Evolutionary conservation across 2,329 filamentous ascomycete species (phyloP).

Genomic region (Dichotomopilus funicola): DNA sequence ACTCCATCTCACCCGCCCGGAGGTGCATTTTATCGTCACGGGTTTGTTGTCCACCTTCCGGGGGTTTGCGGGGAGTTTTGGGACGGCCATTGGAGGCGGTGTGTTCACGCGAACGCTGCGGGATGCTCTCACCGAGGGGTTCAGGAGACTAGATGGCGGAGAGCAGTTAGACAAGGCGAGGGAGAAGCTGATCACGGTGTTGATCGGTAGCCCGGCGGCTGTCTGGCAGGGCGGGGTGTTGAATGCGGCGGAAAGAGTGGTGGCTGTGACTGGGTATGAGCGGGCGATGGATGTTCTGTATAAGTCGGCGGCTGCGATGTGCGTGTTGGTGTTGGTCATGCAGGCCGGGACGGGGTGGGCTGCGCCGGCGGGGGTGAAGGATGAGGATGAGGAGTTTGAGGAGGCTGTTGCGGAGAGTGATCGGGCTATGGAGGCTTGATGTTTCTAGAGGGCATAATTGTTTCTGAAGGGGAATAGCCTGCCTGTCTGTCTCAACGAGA

Average conservation of each 20-base stretch:
- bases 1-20: constrained; percentile 60
- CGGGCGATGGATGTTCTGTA: constrained; percentile 41
- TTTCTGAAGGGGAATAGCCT: too few relatives aligned
- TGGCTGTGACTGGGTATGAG: constrained; percentile 45
- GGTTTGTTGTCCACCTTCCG: constrained; percentile 73
- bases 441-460: too few relatives aligned
- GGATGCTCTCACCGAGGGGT: constrained; percentile 49
- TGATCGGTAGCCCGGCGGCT: constrained; percentile 46
- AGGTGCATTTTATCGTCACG: constrained; percentile 68
- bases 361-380: constrained; percentile 42
- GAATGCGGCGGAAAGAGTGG: constrained; percentile 33
- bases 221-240: constrained; percentile 42
- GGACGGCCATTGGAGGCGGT: constrained; percentile 71
- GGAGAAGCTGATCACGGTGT: constrained; percentile 36
- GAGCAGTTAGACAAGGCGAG: constrained; percentile 29
- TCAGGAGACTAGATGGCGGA: constrained; percentile 41
- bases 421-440: constrained; percentile 28
- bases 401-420: constrained; percentile 30
- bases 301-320: constrained; percentile 39
- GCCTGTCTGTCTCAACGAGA: too few relatives aligned
- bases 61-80: constrained; percentile 75
- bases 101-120: constrained; percentile 61
- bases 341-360: constrained; percentile 48
- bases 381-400: constrained; percentile 39
- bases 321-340: constrained; percentile 37